These are phyloP conservation scores for Penicillium decumbens DNA, from an alignment of 2,329 filamentous ascomycete species.

Conservation along the genomic window DNA sequence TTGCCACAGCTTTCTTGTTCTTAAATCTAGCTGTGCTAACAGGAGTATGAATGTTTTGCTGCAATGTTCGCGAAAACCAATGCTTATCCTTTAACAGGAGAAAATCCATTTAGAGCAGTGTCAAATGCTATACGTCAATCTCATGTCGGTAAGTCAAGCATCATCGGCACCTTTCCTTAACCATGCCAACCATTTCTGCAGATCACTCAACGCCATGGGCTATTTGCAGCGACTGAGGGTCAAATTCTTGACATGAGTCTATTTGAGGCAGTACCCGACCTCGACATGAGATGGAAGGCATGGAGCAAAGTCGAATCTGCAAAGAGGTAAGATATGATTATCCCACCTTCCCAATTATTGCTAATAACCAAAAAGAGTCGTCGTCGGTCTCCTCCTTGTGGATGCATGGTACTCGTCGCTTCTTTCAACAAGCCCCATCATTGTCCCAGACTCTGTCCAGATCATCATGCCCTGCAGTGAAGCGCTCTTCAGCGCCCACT, in stretches of 20 bases:
- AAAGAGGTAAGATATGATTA: conserved; percentile 37
- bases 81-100: conserved; percentile 29
- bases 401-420: conserved; percentile 50
- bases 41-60: conserved; percentile 27
- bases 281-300: conserved; percentile 49
- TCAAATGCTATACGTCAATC: conserved; percentile 50
- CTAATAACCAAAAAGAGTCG: conserved; percentile 31
- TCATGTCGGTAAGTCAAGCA: conserved; percentile 38
- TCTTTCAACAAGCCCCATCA: conserved; percentile 45
- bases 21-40: conserved; percentile 49
- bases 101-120: conserved; percentile 45
- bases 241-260: conserved; percentile 40
- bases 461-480: conserved; percentile 46
- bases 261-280: conserved; percentile 42
- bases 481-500: conserved; percentile 42
- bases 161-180: no score
- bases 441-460: conserved; percentile 46
- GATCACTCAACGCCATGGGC: conserved; percentile 48
- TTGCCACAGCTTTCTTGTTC: conserved; percentile 48
- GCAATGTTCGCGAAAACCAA: not conserved
- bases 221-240: conserved; percentile 48
- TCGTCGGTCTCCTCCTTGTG: conserved; percentile 44
- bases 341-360: not conserved
- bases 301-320: conserved; percentile 52
- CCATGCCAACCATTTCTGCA: conserved; percentile 12